phyloP scores from a whole-genome alignment of 2,329 filamentous ascomycete species.

The Penicillium palitans region DNA sequence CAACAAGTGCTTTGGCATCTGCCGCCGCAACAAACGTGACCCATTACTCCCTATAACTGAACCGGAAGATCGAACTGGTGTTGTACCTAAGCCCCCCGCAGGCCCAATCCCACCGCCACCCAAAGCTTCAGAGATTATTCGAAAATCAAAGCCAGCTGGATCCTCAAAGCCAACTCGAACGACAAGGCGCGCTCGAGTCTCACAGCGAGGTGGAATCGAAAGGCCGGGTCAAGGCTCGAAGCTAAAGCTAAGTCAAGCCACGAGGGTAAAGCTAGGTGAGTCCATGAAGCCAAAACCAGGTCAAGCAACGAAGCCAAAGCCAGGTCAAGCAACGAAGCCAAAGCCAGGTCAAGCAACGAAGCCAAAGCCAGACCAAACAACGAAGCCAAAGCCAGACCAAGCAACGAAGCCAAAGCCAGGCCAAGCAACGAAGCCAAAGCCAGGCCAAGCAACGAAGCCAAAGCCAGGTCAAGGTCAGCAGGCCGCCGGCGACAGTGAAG shows the following conservation, averaged over 20 bases:
- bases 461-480: too few relatives aligned
- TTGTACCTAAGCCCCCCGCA: neutral
- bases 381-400: too few relatives aligned
- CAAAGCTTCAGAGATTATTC: too few relatives aligned
- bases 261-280: neutral
- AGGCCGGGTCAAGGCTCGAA: neutral
- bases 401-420: neutral
- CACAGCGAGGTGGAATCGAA: neutral
- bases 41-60: too few relatives aligned
- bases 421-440: neutral
- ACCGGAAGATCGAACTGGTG: neutral
- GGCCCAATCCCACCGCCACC: too few relatives aligned
- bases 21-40: neutral
- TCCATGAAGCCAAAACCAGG: too few relatives aligned
- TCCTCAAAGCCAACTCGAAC: neutral
- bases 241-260: neutral
- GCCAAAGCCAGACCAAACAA: neutral
- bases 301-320: neutral
- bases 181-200: neutral
- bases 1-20: neutral
- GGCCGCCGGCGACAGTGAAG: neutral
- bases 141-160: too few relatives aligned
- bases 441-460: neutral
- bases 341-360: neutral
- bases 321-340: too few relatives aligned